Percentiles rank a stretch among this genome's conserved stretches.
Conservation (phyloP, 441 rosid genomes). For the Aquilaria agallochum region DNA sequence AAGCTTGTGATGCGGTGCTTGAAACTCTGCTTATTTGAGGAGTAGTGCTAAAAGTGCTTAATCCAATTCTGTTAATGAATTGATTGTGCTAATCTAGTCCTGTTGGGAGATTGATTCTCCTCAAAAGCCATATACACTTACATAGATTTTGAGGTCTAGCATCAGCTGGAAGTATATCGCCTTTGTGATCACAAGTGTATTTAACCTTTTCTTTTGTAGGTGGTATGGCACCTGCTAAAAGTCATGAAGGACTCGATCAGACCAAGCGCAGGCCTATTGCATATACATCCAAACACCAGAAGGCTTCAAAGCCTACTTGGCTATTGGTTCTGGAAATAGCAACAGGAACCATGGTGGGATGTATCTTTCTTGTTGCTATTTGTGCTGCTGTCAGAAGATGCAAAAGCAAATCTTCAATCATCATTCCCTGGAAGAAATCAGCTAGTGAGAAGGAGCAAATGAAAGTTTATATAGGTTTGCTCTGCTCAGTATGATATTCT, state of each 20-base stretch:
- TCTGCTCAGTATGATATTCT: slow-evolving; percentile 2
- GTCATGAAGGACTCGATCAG: slow-evolving; percentile 29
- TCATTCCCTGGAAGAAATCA: slow-evolving; percentile 98
- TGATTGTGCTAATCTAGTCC: no score
- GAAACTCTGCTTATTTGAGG: no score
- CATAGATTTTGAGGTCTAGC: no score
- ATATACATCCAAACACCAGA: slow-evolving; percentile 43
- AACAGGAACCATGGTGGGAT: slow-evolving; percentile 82
- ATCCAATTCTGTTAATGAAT: no score
- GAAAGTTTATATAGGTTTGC: slow-evolving; percentile 69
- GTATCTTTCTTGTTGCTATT: slow-evolving; percentile 54
- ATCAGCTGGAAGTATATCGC: no score
- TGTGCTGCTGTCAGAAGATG: slow-evolving; percentile 67
- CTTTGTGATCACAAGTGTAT: no score
- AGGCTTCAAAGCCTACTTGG: slow-evolving; percentile 71
- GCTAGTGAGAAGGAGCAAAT: slow-evolving; percentile 72
- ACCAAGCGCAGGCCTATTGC: slow-evolving; percentile 43
- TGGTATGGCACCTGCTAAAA: slow-evolving; percentile 35
- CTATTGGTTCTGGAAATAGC: slow-evolving; percentile 77
- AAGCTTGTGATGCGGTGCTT: no score
- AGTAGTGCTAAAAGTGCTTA: no score
- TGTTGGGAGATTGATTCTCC: no score
- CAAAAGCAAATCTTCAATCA: slow-evolving; percentile 73
- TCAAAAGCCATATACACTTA: no score
- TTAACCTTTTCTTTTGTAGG: slow-evolving; percentile 27